Conservation (phyloP, 306 rosid genomes). For the Parietaria judaica region DNA sequence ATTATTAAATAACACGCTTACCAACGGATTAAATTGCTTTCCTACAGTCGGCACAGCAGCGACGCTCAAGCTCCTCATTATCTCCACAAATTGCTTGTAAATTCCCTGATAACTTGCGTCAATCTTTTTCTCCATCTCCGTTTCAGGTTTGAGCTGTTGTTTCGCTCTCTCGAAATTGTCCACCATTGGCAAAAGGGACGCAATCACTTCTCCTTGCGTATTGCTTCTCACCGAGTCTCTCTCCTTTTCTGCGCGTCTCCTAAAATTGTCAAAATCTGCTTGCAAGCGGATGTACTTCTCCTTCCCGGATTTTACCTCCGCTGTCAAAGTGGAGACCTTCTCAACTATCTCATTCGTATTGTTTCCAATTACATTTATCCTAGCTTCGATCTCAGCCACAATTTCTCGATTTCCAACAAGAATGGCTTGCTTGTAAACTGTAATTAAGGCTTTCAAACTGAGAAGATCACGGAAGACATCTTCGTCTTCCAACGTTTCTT, state of each 20-base stretch:
- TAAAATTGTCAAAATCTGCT: slow-evolving; percentile 90
- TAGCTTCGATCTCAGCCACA: slow-evolving; percentile 42
- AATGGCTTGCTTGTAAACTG: slow-evolving; percentile 64
- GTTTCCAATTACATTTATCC: slow-evolving; percentile 28
- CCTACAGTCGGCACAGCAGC: slow-evolving; percentile 67
- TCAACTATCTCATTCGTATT: slow-evolving; percentile 40
- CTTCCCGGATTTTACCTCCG: slow-evolving; percentile 59
- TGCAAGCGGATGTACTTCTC: slow-evolving; percentile 59
- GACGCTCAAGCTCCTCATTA: slow-evolving; percentile 62
- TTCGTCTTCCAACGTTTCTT: slow-evolving; percentile 18
- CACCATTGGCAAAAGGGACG: slow-evolving; percentile 70
- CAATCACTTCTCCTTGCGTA: slow-evolving; percentile 61
- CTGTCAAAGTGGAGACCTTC: slow-evolving; percentile 38
- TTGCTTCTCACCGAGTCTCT: slow-evolving; percentile 37
- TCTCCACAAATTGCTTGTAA: slow-evolving; percentile 88
- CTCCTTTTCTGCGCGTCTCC: slow-evolving; percentile 71
- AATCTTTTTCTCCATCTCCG: slow-evolving; percentile 74
- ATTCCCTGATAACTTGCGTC: slow-evolving; percentile 85
- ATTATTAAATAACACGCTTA: too few species aligned
- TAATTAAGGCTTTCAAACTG: slow-evolving; percentile 39
- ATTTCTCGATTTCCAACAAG: slow-evolving; percentile 39
- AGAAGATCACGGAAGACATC: slow-evolving; percentile 23
- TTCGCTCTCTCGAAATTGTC: slow-evolving; percentile 80
- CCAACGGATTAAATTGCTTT: slow-evolving; percentile 82
- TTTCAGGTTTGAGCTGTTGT: slow-evolving; percentile 50